Evolutionary conservation across 1,284 basidiomycete species (phyloP), one percentile per base, ranked within the genome.

Genomic region (Apiotrichum gracile): DNA sequence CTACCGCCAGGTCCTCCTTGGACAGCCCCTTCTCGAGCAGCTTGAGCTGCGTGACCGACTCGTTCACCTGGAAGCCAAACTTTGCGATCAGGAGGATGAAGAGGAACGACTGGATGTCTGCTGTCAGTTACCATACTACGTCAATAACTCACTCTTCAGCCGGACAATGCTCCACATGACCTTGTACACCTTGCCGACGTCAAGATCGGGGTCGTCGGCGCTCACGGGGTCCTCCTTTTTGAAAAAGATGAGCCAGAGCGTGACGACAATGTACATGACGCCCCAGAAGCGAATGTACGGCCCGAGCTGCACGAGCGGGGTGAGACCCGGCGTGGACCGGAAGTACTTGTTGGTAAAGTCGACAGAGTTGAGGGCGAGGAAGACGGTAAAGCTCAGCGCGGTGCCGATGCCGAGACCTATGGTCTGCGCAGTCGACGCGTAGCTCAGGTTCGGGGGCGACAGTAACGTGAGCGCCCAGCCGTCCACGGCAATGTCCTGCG

Each of bases 401-500:
- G 88, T 97, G 26, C 96, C 96, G 4, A 91, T 89, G 66, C 97
- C 97, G 39, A 98, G 80, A 19, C 96, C 96, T 53, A 98, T 90
- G 0, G 96, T 98, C 74, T 99, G 96, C 47, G 94, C 97, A 5
- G 94, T 98, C 25, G 91, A 94, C 7, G 96, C 96, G 68, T 96
- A 99, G 21, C 91, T 91, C 38, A 98, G 78, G 69, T 93, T 96
- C 60, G 94, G 92, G 58, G 91, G 85, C 2, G 94, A 97, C 50
- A 99, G 83, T 41, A 99, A 83, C 3, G 92, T 97, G 50, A 98
- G 81, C 9, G 96, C 96, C 96, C 96, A 99, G 38, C 92, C 94
- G 68, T 98, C 94, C 19, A 98, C 94, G 44, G 94, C 94, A 60
- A 97, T 97, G 73, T 98, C 94, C 83, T 99, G 96, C 0, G 96